Percentiles rank a stretch among this genome's conserved stretches.
Conservation (phyloP, 208 protist genomes). For the Crithidia sp. region DNA sequence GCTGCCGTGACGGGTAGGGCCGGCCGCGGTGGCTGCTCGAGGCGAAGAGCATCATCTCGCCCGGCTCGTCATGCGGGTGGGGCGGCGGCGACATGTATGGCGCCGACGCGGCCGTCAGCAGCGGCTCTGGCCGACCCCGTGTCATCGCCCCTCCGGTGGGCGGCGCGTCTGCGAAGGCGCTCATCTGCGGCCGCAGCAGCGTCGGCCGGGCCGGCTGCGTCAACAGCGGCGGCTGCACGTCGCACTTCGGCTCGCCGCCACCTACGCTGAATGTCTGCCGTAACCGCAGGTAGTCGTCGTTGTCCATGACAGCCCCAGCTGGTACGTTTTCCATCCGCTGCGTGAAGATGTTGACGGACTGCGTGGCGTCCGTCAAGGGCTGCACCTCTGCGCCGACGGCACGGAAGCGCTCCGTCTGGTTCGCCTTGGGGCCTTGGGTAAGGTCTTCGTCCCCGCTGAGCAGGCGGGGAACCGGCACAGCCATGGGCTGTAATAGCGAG, state of each 20-base stretch:
- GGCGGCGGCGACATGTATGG: constrained; percentile 1
- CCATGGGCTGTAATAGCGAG: constrained; percentile 15
- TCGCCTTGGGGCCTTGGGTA: neutral
- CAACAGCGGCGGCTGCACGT: neutral
- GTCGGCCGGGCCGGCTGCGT: neutral
- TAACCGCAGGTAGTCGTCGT: constrained; percentile 9
- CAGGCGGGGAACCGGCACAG: constrained; percentile 15
- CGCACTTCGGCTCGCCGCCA: neutral
- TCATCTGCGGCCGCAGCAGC: constrained; percentile 13
- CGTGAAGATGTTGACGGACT: constrained; percentile 32
- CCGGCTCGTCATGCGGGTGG: constrained; percentile 1
- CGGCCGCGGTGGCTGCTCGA: constrained; percentile 10
- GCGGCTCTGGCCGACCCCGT: neutral
- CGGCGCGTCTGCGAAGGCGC: neutral
- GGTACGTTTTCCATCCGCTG: constrained; percentile 12
- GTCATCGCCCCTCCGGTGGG: neutral
- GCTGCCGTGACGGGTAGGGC: constrained; percentile 2
- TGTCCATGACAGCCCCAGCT: neutral
- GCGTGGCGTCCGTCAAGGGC: constrained; percentile 23
- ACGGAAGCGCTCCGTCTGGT: constrained; percentile 28
- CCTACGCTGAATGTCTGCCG: neutral
- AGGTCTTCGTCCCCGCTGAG: neutral
- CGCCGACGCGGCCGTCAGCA: constrained; percentile 5
- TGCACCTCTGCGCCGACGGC: constrained; percentile 34
- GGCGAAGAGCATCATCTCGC: constrained; percentile 31